Evolutionary conservation across 257 asterid species (phyloP), one percentile per base, ranked within the genome.

Genomic region (Nicotiana obtusifolia): DNA sequence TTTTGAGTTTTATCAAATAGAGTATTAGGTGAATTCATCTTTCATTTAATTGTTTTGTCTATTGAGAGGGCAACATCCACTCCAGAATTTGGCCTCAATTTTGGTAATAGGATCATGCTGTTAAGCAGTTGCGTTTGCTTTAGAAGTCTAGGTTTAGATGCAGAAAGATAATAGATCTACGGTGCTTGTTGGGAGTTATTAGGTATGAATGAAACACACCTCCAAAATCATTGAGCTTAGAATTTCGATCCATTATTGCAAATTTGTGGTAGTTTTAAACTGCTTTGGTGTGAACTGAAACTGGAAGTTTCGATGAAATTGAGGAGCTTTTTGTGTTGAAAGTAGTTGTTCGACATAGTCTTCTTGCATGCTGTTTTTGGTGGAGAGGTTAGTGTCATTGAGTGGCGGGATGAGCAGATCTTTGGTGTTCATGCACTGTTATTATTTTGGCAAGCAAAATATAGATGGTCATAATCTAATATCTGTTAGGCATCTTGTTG

Each of bases 241-340:
- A 13, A 22, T 49, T 49, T 53, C 49, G 80, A 75, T 24, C 26
- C 80, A 47, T 75, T 54, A 1, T 75, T 49, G 80, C 62, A 49
- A 49, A 15, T 49, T 49, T 49, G 16, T 75, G 62, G 6, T 49
- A 15, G 44, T 30, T 17, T 73, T 52, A 15, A 15, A 26, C 26
- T 75, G 64, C 79, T 49, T 20, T 5, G 41, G 22, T 8, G 80
- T 47, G 80, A 49, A 49, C 62, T 24, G 62, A 75, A 49, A 49
- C 80, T 15, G 80, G 44, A 75, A 14, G 26, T 49, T 75, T 49
- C 10, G 20, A 26, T 75, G 41, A 49, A 24, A 26, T 47, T 75
- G 80, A 24, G 80, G 62, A 47, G 1, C 16, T 75, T 24, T 75
- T 49, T 75, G 56, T 71, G 78, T 71, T 71, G 78, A 44, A 71